Evolutionary conservation across 345 rosid species (phyloP), one percentile per base, ranked within the genome.

Genomic region (Populus deltoides): DNA sequence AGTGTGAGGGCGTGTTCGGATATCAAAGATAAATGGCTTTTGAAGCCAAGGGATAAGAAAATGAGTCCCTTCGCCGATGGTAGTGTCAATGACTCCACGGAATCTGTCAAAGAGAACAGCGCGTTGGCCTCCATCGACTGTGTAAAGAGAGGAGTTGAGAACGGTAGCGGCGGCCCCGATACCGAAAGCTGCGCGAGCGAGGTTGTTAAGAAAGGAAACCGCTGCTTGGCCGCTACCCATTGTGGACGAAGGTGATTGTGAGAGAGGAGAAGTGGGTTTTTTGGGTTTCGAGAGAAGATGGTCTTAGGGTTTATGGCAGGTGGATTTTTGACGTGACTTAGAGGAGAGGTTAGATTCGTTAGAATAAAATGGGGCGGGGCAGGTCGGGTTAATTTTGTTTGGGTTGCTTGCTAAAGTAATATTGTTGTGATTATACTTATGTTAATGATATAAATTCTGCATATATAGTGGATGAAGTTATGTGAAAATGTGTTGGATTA

Each of bases 121-220:
- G 70, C 98, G 88, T 72, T 94, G 86, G 71, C 99, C 99, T 1
- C 99, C 99, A 84, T 97, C 99, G 62, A 97, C 99, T 17, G 97
- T 94, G 90, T 89, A 97, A 69, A 97, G 89, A n/a, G 99, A 91
- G 22, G 95, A 29, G 69, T 86, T 92, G 45, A 89, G 66, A 36
- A 85, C 87, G 35, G 96, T 85, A 22, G 86, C 92, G 24, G 92
- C 91, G 7, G 89, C 87, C 17, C 99, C 99, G 0, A 94, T 86
- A 10, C 96, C 96, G 74, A 97, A 86, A 65, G 99, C 99, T 1
- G 92, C 92, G 22, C 90, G 88, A 0, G 97, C 95, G 7, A 90
- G 16, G 84, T 86, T 90, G 43, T 89, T 86, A 22, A 97, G 90
- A 77, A 97, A 84, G 47, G 94, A 87, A 22, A 91, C 86, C n/a